Evolutionary conservation across 1,284 basidiomycete species (phyloP), one percentile per base, ranked within the genome.

Genomic region (Ustilago crameri): DNA sequence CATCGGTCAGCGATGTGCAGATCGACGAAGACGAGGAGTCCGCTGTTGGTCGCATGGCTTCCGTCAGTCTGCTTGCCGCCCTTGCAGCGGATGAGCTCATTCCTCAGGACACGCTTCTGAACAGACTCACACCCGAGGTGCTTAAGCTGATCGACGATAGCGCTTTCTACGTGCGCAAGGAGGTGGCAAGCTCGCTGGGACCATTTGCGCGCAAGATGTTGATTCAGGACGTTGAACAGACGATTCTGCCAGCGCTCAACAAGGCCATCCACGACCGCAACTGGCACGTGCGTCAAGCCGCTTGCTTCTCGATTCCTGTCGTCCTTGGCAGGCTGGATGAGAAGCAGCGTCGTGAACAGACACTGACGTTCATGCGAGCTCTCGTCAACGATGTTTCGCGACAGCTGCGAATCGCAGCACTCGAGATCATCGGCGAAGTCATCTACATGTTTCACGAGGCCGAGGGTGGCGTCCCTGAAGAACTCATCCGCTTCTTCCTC

Each of bases 41-140:
- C 14, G 90, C 91, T 2, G 88, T 95, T 17, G 95, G 94, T 3
- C 88, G 93, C 59, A 87, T 95, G 53, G 92, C 93, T 7, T 93
- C 93, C 64, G 93, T 97, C 90, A 94, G 92, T 80, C 85, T 98
- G 57, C 92, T 97, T 84, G 93, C 92, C 34, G 91, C 92, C 8
- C 89, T 93, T 30, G 55, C 85, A 4, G 79, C 85, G 9, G 85
- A 85, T 42, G 85, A 85, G 54, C 70, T 80, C 26, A 61, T 75
- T 23, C 74, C 88, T 17, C 81, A 86, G 17, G 87, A 88, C 18
- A 88, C 90, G 34, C 88, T 88, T 7, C 87, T 90, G 14, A 87
- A 88, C 46, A 84, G 85, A 1, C 93, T 97, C 80, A 88, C 95
- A 2, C 87, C 88, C 47, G 93, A 96, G 83, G 89, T 98, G 2